Base-by-base conservation (phyloP, 192 early-diverging fungal genomes). In the Backusella parvicylindrica region DNA sequence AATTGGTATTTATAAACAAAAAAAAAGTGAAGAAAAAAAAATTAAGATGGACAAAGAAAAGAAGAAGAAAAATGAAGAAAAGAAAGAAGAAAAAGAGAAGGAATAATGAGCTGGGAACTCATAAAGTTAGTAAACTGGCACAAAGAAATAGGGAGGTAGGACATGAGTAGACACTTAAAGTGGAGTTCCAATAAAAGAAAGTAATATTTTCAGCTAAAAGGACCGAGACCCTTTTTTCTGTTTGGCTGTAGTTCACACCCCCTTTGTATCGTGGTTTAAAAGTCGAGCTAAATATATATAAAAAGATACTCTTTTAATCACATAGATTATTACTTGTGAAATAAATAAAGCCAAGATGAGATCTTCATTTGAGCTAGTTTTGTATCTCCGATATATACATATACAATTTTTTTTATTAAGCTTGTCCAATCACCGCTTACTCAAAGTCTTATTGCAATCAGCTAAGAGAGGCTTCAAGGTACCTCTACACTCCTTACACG, bases 121-220 rank as follows among this genome's bases (percentile, higher is more conserved):
- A 68, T 23, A 21, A 36, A 23, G 32, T 68, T 68, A 68, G 33
- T 37, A 23, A 12, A 36, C 21, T 68, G 66, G 66, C 66, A 68
- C 66, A 68, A 40, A 68, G 37, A 40, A 68, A 37, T 37, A 69
- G 16, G 68, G 68, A 70, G 68, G 68, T 70, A 47, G 35, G 37
- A 66, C 64, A 66, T 66, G 18, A 66, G 33, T 35, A 66, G 8
- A 15, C 31, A 66, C 28, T 66, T 35, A 41, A 70, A 38, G 68
- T 70, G 37, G 68, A 70, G 68, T 41, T 70, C 68, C 23, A 70
- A 70, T 47, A 70, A 47, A 31, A 70, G 18, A 43, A 47, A 28
- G 40, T 33, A 33, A 35, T 66, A 33, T 33, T 66, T 66, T 35
- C 31, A 66, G 33, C 64, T 60, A 60, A 60, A 60, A 60, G 53